These are phyloP conservation scores for Solanum rostratum DNA, from an alignment of 257 asterid genomes.

Conservation along the genomic window DNA sequence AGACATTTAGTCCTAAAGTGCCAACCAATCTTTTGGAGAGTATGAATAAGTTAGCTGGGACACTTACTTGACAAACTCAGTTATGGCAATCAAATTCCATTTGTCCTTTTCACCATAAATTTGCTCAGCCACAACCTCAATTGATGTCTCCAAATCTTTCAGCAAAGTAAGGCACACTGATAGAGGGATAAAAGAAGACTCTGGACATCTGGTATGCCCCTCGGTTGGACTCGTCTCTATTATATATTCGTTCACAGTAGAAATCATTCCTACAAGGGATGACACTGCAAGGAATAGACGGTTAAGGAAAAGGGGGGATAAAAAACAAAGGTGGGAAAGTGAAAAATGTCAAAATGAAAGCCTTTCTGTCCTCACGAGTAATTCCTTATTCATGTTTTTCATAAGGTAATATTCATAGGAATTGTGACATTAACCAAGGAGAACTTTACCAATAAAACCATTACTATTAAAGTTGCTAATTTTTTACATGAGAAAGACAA, in stretches of 20 bases:
- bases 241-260: constrained; percentile 71
- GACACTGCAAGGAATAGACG: constrained; percentile 49
- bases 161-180: constrained; percentile 74
- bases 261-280: constrained; percentile 63
- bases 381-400: neutral
- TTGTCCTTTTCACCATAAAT: constrained; percentile 71
- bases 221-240: constrained; percentile 45
- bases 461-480: neutral
- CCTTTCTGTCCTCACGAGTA: neutral
- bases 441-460: neutral
- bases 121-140: constrained; percentile 88
- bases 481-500: neutral
- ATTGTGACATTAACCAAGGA: neutral
- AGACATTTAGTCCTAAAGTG: neutral
- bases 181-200: constrained; percentile 54
- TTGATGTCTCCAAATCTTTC: constrained; percentile 88
- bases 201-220: constrained; percentile 20
- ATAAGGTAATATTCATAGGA: neutral
- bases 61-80: constrained; percentile 70
- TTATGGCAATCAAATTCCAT: constrained; percentile 77
- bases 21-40: neutral
- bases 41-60: neutral
- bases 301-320: neutral
- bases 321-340: neutral
- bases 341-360: neutral